phyloP scores from a whole-genome alignment of 1,139 yeast species.

The Kluyveromyces marxianus region DNA sequence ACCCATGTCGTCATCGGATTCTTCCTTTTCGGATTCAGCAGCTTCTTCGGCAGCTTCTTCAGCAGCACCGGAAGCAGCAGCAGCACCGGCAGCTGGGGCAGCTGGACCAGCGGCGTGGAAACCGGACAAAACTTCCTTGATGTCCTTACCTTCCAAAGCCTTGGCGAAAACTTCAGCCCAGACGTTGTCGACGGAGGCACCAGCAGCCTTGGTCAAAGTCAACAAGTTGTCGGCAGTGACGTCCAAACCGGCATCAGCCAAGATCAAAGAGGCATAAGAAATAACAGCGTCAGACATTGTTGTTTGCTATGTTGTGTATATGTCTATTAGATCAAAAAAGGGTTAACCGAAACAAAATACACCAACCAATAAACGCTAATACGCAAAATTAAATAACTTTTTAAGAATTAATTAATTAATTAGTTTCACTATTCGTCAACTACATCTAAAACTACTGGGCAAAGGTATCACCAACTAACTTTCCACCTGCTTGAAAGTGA shows the following conservation, averaged over 20 bases:
- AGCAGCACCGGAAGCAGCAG: slow-evolving; percentile 54
- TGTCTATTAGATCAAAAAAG: not conserved
- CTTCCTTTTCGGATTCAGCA: slow-evolving; percentile 42
- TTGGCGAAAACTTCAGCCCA: slow-evolving; percentile 96
- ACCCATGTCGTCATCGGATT: slow-evolving; percentile 82
- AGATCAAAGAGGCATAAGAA: slow-evolving; percentile 83
- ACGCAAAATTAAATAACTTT: no score
- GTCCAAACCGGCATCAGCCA: slow-evolving; percentile 96
- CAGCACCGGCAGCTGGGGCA: slow-evolving; percentile 50
- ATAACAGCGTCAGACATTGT: slow-evolving; percentile 48
- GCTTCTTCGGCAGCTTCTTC: slow-evolving; percentile 52
- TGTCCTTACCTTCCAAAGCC: slow-evolving; percentile 95
- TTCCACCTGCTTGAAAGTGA: no score
- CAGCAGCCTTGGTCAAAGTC: slow-evolving; percentile 83
- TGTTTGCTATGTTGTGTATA: not conserved
- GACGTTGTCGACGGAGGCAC: slow-evolving; percentile 72
- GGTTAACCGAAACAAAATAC: no score
- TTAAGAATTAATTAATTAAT: no score
- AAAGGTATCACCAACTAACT: no score
- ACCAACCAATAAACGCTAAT: no score
- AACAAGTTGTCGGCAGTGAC: slow-evolving; percentile 87
- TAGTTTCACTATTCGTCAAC: no score
- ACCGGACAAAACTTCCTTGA: slow-evolving; percentile 83
- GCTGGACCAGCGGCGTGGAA: slow-evolving; percentile 67
- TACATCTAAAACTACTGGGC: no score